Evolutionary conservation across 257 asterid genomes (phyloP).

Genomic region (Mentha longifolia): DNA sequence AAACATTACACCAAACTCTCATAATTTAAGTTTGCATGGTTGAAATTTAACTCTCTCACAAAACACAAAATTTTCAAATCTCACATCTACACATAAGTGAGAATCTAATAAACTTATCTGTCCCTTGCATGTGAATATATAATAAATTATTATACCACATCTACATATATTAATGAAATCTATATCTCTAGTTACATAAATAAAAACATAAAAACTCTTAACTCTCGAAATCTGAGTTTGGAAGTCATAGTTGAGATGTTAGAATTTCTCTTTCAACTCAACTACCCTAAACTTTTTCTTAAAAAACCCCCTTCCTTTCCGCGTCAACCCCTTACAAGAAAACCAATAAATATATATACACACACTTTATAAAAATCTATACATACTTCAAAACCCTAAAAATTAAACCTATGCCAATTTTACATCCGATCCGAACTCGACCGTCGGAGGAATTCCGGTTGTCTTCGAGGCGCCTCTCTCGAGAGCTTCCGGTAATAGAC

Average conservation of each 20-base stretch:
- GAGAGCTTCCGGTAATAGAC: constrained; percentile 16
- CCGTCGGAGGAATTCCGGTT: constrained; percentile 18
- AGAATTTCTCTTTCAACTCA: constrained; percentile 33
- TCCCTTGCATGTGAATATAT: constrained; percentile 25
- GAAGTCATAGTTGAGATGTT: constrained; percentile 33
- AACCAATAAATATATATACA: background rate
- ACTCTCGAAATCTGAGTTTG: constrained; percentile 21
- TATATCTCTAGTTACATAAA: background rate
- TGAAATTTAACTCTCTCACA: background rate
- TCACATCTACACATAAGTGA: background rate
- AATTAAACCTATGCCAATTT: constrained; percentile 3
- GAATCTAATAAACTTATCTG: background rate
- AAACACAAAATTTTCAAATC: constrained; percentile 1
- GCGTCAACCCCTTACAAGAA: background rate
- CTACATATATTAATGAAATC: background rate
- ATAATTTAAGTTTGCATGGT: background rate
- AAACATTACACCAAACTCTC: constrained; percentile 17
- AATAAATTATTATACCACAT: background rate
- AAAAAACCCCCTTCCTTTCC: background rate
- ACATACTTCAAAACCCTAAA: constrained; percentile 15
- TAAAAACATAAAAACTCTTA: background rate
- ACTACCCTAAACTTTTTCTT: constrained; percentile 28
- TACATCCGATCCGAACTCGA: constrained; percentile 32
- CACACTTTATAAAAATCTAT: too few relatives aligned
- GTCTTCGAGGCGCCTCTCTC: constrained; percentile 29